Base-by-base conservation (phyloP, 2,329 filamentous ascomycete species). In the Trichoderma simmonsii region DNA sequence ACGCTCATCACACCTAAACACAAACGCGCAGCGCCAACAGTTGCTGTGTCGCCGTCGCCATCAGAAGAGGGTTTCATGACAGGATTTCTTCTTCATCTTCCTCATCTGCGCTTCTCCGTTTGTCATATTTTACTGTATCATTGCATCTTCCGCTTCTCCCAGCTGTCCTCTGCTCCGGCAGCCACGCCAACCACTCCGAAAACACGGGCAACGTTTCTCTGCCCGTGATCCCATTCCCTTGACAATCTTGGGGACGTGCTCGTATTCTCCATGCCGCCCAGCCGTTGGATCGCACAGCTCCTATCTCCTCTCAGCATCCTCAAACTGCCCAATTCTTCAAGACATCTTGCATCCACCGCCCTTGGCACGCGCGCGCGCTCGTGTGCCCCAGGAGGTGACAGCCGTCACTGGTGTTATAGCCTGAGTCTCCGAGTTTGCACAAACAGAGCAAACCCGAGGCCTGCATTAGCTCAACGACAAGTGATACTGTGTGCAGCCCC, bases 311-410 rank as follows among this genome's bases (percentile, higher is more conserved):
- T 72, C 71, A 77, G 74, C 75, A 75, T 71, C 73, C 71, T 76
- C 71, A 75, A 75, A 76, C 74, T 75, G 72, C 75, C 76, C 74
- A 51, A 71, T 67, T 74, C 73, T 76, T 77, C 76, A 75, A 75
- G 77, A 78, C 76, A 75, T 77, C 76, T 76, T 77, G 75, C 78
- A 77, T 77, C 78, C 78, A 80, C 79, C 79, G 77, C 78, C 79
- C 79, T 75, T 79, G 75, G 75, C 75, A 62, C 67, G 71, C 68
- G 62, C 61, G 24, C 64, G 54, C 63, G 39, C 63, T 36, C 39
- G 28, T 70, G 24, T 59, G 54, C 71, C 48, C 71, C 12, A 28
- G 56, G 36, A 59, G 66, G 66, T 54, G 30, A 61, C 66, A 51
- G 66, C 26, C 66, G 24, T 69, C 57, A 54, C 57, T 54, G 28